Conservation (phyloP, 2,329 filamentous ascomycete species). For the Fusarium fujikuroi region DNA sequence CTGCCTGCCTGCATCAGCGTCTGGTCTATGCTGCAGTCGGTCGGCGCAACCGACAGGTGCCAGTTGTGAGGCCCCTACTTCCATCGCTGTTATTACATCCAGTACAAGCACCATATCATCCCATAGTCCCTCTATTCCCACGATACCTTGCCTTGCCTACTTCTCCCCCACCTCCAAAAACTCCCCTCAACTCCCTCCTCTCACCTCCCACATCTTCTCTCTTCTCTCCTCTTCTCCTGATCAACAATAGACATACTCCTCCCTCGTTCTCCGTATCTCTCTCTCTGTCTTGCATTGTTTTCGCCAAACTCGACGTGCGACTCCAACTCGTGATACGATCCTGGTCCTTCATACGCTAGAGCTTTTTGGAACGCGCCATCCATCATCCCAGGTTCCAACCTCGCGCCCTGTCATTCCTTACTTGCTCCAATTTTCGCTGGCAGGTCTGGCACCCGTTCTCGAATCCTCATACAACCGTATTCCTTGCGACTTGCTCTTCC, state of each 20-base stretch:
- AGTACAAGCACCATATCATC: conserved; percentile 22
- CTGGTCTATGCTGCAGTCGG: conserved; percentile 19
- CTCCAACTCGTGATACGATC: conserved; percentile 34
- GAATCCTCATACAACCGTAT: conserved; percentile 17
- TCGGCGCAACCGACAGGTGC: conserved; percentile 35
- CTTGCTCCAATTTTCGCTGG: conserved; percentile 32
- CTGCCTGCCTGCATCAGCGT: neutral
- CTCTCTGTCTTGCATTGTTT: conserved; percentile 14
- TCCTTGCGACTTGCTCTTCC: conserved; percentile 15
- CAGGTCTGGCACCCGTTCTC: conserved; percentile 30
- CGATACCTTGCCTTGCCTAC: conserved; percentile 17
- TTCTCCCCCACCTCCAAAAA: conserved; percentile 31
- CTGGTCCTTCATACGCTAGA: conserved; percentile 24
- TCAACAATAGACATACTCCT: conserved; percentile 18
- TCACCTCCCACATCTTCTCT: conserved; percentile 25
- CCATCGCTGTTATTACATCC: conserved; percentile 22
- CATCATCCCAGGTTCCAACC: conserved; percentile 23
- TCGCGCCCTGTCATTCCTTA: conserved; percentile 32
- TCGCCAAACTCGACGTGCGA: conserved; percentile 30
- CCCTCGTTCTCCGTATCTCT: conserved; percentile 23
- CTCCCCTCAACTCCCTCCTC: conserved; percentile 21
- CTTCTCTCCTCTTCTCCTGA: conserved; percentile 20
- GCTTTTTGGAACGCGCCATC: conserved; percentile 25
- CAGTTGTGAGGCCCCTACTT: conserved; percentile 38
- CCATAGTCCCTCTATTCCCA: conserved; percentile 22